Evolutionary conservation across 768 basidiomycete genomes (phyloP).

Genomic region (Boletus rubescentipes): DNA sequence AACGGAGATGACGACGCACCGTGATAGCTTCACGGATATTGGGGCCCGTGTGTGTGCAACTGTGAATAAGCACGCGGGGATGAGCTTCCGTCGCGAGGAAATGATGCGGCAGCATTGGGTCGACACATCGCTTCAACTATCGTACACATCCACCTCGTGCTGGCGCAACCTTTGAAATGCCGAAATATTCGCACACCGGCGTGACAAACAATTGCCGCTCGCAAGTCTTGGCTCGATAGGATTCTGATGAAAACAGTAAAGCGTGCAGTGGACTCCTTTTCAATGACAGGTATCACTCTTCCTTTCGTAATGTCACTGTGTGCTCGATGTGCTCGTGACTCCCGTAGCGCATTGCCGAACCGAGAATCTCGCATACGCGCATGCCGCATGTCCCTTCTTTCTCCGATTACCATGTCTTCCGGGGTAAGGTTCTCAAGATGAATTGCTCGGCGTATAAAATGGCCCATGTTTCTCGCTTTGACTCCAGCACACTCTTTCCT

Average conservation of each 20-base stretch:
- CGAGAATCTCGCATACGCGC: background rate
- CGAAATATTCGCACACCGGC: too few relatives aligned
- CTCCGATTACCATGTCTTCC: background rate
- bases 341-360: background rate
- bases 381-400: background rate
- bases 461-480: background rate
- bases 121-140: background rate
- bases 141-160: background rate
- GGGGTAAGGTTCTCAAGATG: background rate
- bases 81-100: background rate
- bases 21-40: constrained; percentile 3
- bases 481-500: background rate
- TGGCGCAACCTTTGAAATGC: background rate
- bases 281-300: background rate
- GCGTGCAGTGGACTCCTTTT: too few relatives aligned
- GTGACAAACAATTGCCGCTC: background rate
- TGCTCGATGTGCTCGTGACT: background rate
- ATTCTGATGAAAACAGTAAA: background rate
- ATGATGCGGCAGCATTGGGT: background rate
- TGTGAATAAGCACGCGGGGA: background rate
- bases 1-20: constrained; percentile 9
- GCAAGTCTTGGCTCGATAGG: background rate
- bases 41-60: background rate
- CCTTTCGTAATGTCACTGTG: background rate
- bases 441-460: constrained; percentile 19